Evolutionary conservation across 352 stramenopile species (phyloP).

Genomic region (Phytophthora multivora): DNA sequence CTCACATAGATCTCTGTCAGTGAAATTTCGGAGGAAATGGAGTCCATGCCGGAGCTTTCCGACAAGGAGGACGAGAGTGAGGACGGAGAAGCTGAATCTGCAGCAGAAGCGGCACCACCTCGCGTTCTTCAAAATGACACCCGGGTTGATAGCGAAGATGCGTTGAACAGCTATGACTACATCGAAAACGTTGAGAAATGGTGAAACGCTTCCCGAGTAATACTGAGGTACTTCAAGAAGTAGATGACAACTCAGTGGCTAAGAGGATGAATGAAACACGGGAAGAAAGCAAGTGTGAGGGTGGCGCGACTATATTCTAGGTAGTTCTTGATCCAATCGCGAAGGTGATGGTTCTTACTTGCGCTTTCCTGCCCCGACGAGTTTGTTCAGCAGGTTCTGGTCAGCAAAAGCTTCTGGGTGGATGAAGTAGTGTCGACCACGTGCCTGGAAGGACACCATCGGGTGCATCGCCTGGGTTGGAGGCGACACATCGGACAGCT

Average conservation of each 20-base stretch:
- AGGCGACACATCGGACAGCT: constrained; percentile 59
- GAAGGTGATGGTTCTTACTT: constrained; percentile 10
- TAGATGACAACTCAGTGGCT: neutral
- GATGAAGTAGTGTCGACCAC: constrained; percentile 76
- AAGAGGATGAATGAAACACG: too few species aligned
- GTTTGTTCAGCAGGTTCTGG: constrained; percentile 59
- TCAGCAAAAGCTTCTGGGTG: constrained; percentile 78
- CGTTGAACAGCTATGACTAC: constrained; percentile 86
- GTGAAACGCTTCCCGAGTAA: constrained; percentile 16
- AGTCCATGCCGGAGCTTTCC: constrained; percentile 61
- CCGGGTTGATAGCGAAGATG: constrained; percentile 59
- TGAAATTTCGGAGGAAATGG: constrained; percentile 66
- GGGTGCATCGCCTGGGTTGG: constrained; percentile 76
- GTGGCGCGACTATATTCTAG: neutral
- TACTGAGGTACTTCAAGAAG: too few species aligned
- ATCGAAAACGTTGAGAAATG: constrained; percentile 75
- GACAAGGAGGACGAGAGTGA: constrained; percentile 47
- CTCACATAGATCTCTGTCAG: constrained; percentile 23
- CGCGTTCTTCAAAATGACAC: constrained; percentile 47
- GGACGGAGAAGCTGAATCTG: constrained; percentile 2
- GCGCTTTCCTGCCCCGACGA: constrained; percentile 26
- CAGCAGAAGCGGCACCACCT: constrained; percentile 11
- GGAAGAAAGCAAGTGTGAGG: too few species aligned
- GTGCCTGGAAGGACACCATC: constrained; percentile 83
- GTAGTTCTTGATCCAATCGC: too few species aligned